A percentile compares a stretch with the other conserved stretches of the same genome.
Conservation (phyloP, 805 yeast genomes). For the Wickerhamomyces strasburgensis region DNA sequence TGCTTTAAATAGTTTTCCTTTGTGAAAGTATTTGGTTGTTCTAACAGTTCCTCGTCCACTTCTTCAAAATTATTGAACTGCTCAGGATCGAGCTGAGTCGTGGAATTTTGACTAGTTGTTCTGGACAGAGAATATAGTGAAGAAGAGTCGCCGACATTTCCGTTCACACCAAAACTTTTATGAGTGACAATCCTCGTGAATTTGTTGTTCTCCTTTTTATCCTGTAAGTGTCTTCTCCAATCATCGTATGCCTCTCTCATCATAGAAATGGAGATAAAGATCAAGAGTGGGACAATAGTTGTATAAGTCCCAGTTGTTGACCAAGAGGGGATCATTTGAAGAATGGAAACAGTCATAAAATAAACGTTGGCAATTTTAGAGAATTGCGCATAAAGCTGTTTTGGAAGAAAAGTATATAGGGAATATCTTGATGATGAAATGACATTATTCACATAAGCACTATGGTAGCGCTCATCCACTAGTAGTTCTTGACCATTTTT, state of each 20-base stretch:
- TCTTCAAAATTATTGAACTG: conserved; percentile 2
- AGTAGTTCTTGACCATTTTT: conserved; percentile 30
- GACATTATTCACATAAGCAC: conserved; percentile 58
- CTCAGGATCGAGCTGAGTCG: conserved; percentile 11
- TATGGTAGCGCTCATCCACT: conserved; percentile 64
- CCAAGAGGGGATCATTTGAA: conserved; percentile 97
- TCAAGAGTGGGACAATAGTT: conserved; percentile 81
- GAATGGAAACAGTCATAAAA: conserved; percentile 81
- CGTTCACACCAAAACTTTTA: conserved; percentile 15
- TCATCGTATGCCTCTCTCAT: conserved; percentile 94
- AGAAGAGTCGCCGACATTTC: conserved; percentile 2
- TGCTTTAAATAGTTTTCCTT: conserved; percentile 24
- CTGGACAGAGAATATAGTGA: conserved; percentile 1
- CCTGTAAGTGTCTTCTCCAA: conserved; percentile 79
- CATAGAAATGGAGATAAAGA: conserved; percentile 86
- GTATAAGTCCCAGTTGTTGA: conserved; percentile 95
- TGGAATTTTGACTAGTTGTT: conserved; percentile 12
- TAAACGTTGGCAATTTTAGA: conserved; percentile 90
- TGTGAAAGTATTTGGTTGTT: conserved; percentile 25
- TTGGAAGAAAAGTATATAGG: conserved; percentile 74
- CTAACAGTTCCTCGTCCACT: conserved; percentile 6
- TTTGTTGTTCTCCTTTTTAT: conserved; percentile 75
- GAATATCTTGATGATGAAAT: conserved; percentile 89
- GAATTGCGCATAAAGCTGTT: conserved; percentile 86
- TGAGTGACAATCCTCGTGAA: conserved; percentile 35